These are phyloP conservation scores for Wallacemonas sp. DNA, from an alignment of 208 protist genomes.

Conservation along the genomic window DNA sequence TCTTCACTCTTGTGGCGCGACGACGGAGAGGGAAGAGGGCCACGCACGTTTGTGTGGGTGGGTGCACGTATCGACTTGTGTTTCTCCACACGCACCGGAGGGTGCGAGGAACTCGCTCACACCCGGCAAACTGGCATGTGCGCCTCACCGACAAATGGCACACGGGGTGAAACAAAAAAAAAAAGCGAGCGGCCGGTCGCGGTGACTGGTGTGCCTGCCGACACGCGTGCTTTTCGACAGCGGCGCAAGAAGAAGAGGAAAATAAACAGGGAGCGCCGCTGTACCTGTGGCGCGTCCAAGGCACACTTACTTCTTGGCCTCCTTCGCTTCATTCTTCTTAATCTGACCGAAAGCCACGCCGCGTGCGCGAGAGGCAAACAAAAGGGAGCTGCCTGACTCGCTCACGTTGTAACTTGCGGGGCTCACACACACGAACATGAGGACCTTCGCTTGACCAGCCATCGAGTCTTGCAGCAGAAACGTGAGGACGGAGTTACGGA, in stretches of 20 bases:
- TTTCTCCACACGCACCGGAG: too few species aligned
- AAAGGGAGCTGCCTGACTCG: conserved; percentile 86
- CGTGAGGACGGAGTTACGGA: conserved; percentile 91
- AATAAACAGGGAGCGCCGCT: not conserved
- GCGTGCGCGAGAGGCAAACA: conserved; percentile 90
- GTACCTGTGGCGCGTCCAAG: not conserved
- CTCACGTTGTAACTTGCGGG: conserved; percentile 92
- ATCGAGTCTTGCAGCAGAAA: conserved; percentile 92
- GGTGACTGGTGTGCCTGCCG: too few species aligned
- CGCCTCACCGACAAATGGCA: too few species aligned
- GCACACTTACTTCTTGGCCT: conserved; percentile 26
- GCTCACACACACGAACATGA: conserved; percentile 95
- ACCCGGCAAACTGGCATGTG: too few species aligned
- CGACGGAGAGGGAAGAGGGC: too few species aligned
- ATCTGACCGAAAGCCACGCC: conserved; percentile 85
- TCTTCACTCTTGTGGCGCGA: too few species aligned
- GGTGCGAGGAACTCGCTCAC: too few species aligned
- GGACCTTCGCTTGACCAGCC: conserved; percentile 93
- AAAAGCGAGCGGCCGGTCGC: not conserved
- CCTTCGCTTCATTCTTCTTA: conserved; percentile 79
- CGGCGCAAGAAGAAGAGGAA: too few species aligned
- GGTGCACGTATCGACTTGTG: too few species aligned
- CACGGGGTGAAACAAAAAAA: not conserved
- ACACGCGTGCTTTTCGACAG: too few species aligned
- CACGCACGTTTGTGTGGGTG: too few species aligned